phyloP scores from a whole-genome alignment of 2,329 filamentous ascomycete species.

The Neophaeococcomyces aloes region DNA sequence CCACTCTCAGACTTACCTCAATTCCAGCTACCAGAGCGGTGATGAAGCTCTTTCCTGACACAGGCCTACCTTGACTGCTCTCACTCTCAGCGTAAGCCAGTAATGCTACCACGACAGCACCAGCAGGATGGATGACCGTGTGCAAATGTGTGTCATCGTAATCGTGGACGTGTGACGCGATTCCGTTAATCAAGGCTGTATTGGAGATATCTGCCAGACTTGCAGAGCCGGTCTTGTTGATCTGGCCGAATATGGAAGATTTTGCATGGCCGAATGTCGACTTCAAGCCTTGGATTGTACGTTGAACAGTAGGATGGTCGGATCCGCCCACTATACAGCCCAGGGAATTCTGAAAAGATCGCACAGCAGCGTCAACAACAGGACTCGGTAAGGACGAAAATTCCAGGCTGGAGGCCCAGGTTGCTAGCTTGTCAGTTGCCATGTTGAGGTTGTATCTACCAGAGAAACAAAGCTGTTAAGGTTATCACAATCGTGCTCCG shows the following conservation, averaged over 20 bases:
- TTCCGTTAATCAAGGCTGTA: slow-evolving; percentile 45
- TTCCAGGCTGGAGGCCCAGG: slow-evolving; percentile 37
- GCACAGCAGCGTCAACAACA: slow-evolving; percentile 36
- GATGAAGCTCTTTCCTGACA: slow-evolving; percentile 40
- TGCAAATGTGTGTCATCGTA: slow-evolving; percentile 49
- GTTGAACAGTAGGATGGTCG: slow-evolving; percentile 35
- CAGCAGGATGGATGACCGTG: slow-evolving; percentile 46
- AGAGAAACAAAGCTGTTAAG: too few relatives aligned
- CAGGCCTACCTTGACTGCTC: slow-evolving; percentile 19
- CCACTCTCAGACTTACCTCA: slow-evolving; percentile 44
- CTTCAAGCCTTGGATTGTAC: slow-evolving; percentile 28
- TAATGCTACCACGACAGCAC: slow-evolving; percentile 41
- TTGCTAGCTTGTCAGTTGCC: slow-evolving; percentile 40
- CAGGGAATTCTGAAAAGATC: slow-evolving; percentile 45
- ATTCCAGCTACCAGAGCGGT: slow-evolving; percentile 43
- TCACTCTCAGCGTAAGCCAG: slow-evolving; percentile 38
- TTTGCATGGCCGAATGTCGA: slow-evolving; percentile 28
- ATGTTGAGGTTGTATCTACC: too few relatives aligned
- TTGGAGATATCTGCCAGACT: slow-evolving; percentile 19
- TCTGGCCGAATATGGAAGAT: slow-evolving; percentile 28
- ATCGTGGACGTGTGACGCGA: slow-evolving; percentile 46
- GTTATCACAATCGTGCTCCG: too few relatives aligned
- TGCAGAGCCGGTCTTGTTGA: not conserved
- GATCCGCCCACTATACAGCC: slow-evolving; percentile 45
- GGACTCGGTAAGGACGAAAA: slow-evolving; percentile 32